These are phyloP conservation scores for Sporobolomyces roseus DNA, from an alignment of 768 basidiomycete genomes.

Conservation along the genomic window DNA sequence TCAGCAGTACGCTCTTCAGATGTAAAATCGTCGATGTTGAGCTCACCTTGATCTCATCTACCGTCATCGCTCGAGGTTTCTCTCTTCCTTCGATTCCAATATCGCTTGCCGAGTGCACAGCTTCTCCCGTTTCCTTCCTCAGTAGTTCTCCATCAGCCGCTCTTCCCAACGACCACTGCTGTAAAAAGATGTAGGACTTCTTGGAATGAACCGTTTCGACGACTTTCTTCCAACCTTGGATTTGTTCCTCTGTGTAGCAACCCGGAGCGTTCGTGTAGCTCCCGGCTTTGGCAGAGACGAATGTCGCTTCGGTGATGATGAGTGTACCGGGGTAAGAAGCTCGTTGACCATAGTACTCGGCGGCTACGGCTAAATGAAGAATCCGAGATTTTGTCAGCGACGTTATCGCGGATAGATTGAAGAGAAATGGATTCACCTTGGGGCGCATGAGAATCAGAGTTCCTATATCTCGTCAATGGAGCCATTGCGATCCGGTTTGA, in stretches of 20 bases:
- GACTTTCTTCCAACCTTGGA: constrained; percentile 59
- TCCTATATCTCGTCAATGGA: constrained; percentile 43
- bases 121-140: constrained; percentile 8
- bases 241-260: constrained; percentile 51
- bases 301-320: constrained; percentile 56
- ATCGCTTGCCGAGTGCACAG: constrained; percentile 34
- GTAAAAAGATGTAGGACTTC: constrained; percentile 57
- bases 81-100: constrained; percentile 26
- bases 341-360: constrained; percentile 44
- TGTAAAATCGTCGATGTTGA: constrained; percentile 55
- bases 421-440: too few species aligned
- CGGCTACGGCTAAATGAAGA: too few species aligned
- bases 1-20: too few species aligned
- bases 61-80: constrained; percentile 29
- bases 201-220: constrained; percentile 60
- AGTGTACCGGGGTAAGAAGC: constrained; percentile 55
- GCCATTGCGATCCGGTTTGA: constrained; percentile 40
- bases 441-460: constrained; percentile 22
- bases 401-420: too few species aligned
- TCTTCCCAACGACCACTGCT: constrained; percentile 59
- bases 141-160: constrained; percentile 8
- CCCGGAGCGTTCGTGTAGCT: constrained; percentile 56
- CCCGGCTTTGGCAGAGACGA: constrained; percentile 51
- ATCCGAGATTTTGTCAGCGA: too few species aligned
- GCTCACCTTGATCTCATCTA: constrained; percentile 51